Conservation (phyloP, 2,329 filamentous ascomycete species). For the Lecanicillium sp. region DNA sequence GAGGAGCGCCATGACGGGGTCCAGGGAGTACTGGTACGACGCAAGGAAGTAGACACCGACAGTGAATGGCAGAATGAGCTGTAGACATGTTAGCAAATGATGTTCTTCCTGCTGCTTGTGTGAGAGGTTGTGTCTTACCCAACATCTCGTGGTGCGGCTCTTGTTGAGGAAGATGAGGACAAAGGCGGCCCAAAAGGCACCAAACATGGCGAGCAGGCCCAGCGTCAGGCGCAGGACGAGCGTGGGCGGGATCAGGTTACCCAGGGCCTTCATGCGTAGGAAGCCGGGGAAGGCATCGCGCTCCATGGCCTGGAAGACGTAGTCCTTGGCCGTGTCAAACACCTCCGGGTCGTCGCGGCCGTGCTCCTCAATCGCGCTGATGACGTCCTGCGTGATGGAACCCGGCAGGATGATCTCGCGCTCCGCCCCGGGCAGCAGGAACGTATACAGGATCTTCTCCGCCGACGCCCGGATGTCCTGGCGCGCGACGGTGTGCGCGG, state of each 20-base stretch:
- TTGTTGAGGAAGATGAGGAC: slow-evolving; percentile 86
- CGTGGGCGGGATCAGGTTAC: slow-evolving; percentile 89
- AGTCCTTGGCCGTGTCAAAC: slow-evolving; percentile 96
- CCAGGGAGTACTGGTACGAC: slow-evolving; percentile 92
- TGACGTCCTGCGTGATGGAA: slow-evolving; percentile 79
- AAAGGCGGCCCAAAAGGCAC: slow-evolving; percentile 89
- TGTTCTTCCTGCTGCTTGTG: background rate
- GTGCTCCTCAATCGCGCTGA: slow-evolving; percentile 80
- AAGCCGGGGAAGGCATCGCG: slow-evolving; percentile 98
- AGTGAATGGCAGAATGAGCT: slow-evolving; percentile 80
- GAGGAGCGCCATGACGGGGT: slow-evolving; percentile 82
- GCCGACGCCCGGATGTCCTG: slow-evolving; percentile 89
- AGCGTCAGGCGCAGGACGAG: slow-evolving; percentile 80
- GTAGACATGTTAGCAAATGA: slow-evolving; percentile 1
- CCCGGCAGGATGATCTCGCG: slow-evolving; percentile 91
- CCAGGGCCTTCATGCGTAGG: slow-evolving; percentile 86
- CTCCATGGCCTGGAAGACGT: slow-evolving; percentile 99
- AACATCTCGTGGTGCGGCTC: slow-evolving; percentile 67
- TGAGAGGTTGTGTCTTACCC: slow-evolving; percentile 54
- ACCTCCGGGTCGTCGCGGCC: slow-evolving; percentile 94
- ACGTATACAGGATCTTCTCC: slow-evolving; percentile 98
- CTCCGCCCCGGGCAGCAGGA: slow-evolving; percentile 88
- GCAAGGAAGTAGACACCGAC: slow-evolving; percentile 82
- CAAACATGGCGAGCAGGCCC: slow-evolving; percentile 81
- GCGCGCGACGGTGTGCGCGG: slow-evolving; percentile 75